Conservation (phyloP, 179 eudicot genomes). For the Spinacia oleracea region DNA sequence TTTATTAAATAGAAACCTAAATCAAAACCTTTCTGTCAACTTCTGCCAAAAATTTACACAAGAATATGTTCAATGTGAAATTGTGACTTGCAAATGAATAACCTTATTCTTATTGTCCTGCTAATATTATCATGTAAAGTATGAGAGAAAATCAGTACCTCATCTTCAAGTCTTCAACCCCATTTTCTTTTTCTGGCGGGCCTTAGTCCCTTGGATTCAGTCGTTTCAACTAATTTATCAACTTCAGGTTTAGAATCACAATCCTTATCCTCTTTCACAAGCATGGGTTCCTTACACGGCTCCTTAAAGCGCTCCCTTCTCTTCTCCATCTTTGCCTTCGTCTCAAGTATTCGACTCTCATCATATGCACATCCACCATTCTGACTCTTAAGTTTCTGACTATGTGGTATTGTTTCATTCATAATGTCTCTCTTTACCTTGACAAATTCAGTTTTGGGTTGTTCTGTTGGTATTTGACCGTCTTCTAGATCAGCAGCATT, state of each 20-base stretch:
- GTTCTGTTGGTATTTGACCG: constrained; percentile 58
- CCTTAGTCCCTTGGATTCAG: constrained; percentile 39
- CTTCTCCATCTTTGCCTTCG: constrained; percentile 68
- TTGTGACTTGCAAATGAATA: constrained; percentile 10
- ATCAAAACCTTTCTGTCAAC: neutral
- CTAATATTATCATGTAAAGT: neutral
- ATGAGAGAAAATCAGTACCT: constrained; percentile 16
- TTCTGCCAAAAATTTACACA: constrained; percentile 3
- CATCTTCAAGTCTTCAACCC: constrained; percentile 45
- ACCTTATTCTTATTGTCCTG: neutral
- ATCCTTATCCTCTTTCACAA: constrained; percentile 30
- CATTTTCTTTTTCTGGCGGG: constrained; percentile 63
- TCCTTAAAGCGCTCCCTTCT: constrained; percentile 66
- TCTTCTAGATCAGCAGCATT: constrained; percentile 50
- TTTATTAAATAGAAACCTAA: neutral
- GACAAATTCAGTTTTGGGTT: constrained; percentile 20
- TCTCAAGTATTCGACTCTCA: constrained; percentile 45
- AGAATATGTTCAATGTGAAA: neutral
- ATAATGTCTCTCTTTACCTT: constrained; percentile 18
- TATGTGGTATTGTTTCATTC: constrained; percentile 5
- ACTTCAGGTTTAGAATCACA: constrained; percentile 26
- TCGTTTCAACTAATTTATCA: constrained; percentile 24
- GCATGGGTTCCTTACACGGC: constrained; percentile 52
- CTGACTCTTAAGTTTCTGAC: constrained; percentile 25
- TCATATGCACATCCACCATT: constrained; percentile 21